Evolutionary conservation across 306 rosid genomes (phyloP).

Genomic region (Mucuna pruriens): DNA sequence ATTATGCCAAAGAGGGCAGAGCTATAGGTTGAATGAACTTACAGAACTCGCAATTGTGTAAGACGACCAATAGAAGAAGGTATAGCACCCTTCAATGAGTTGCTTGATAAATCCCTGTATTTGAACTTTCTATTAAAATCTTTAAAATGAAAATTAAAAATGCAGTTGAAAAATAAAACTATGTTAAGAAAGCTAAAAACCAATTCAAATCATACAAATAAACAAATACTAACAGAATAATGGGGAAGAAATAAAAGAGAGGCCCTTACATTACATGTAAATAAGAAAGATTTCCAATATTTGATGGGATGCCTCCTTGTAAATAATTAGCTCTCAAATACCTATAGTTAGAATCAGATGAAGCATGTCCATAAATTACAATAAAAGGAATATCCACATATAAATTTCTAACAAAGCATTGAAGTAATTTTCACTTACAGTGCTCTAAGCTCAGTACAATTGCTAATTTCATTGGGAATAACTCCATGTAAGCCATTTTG

Average conservation of each 20-base stretch:
- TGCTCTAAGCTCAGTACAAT: conserved; percentile 89
- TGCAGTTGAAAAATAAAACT: neutral
- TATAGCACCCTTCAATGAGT: conserved; percentile 86
- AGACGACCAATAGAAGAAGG: conserved; percentile 93
- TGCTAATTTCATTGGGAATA: conserved; percentile 81
- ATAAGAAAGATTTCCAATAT: conserved; percentile 84
- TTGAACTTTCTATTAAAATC: conserved; percentile 28
- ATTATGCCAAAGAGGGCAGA: neutral
- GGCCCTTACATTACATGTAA: conserved; percentile 81
- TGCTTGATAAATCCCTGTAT: conserved; percentile 86
- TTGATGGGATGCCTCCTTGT: conserved; percentile 90
- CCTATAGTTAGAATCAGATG: conserved; percentile 48
- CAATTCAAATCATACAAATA: neutral
- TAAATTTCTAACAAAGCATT: conserved; percentile 12
- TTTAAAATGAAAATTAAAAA: neutral
- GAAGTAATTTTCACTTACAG: conserved; percentile 57
- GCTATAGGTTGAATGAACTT: conserved; percentile 46
- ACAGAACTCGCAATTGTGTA: conserved; percentile 65
- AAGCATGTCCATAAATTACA: neutral
- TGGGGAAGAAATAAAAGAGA: neutral
- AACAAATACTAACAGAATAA: neutral
- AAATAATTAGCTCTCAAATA: conserved; percentile 92
- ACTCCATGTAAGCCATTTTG: conserved; percentile 91
- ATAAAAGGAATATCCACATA: neutral
- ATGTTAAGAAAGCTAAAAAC: neutral